These are phyloP conservation scores for Euryodendron excelsum DNA, from an alignment of 148 eudicot genomes.

Conservation along the genomic window DNA sequence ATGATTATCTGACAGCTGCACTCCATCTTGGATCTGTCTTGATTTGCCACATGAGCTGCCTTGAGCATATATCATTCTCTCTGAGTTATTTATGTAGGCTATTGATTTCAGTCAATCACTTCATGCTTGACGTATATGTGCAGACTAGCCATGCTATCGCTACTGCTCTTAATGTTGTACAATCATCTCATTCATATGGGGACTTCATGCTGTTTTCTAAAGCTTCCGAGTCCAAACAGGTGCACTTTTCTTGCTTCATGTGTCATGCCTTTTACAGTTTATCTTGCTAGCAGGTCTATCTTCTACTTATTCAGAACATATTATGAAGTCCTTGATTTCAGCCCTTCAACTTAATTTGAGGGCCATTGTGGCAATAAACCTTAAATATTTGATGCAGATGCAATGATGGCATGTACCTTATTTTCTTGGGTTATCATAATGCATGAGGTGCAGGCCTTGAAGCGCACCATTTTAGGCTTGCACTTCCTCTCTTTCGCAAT, in stretches of 20 bases:
- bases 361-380: conserved; percentile 1
- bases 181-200: conserved; percentile 69
- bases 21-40: background rate
- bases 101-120: background rate
- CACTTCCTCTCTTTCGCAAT: too few species aligned
- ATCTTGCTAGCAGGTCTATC: background rate
- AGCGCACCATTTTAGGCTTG: background rate
- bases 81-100: conserved; percentile 12
- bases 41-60: background rate
- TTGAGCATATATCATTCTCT: background rate
- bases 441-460: conserved; percentile 1
- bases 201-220: conserved; percentile 68
- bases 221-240: conserved; percentile 73
- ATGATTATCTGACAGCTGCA: background rate
- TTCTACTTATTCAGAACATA: background rate
- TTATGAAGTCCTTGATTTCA: background rate
- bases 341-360: background rate
- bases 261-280: background rate
- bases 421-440: background rate
- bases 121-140: conserved; percentile 10
- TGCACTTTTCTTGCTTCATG: conserved; percentile 13
- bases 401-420: background rate
- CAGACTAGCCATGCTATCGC: conserved; percentile 67
- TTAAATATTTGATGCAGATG: background rate
- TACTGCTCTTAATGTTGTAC: conserved; percentile 56